Conservation (phyloP, 768 basidiomycete genomes). For the Mycena epipterygia region DNA sequence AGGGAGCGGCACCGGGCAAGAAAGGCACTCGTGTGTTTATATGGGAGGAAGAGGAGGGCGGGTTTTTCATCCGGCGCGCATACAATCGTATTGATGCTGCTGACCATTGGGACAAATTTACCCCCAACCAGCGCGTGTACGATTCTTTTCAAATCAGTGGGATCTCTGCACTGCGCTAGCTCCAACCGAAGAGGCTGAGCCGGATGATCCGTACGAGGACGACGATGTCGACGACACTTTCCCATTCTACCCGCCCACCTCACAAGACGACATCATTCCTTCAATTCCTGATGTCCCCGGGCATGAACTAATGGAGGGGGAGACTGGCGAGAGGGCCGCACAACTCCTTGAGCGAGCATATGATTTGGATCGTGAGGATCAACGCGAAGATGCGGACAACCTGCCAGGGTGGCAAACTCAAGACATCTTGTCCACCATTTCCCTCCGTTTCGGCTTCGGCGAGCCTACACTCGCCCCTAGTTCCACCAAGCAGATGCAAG, state of each 20-base stretch:
- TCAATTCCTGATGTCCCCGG: conserved; percentile 31
- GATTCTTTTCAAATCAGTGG: conserved; percentile 31
- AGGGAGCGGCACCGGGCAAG: conserved; percentile 27
- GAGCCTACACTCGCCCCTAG: background rate
- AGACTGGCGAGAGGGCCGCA: conserved; percentile 24
- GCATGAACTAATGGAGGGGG: conserved; percentile 11
- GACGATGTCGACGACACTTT: conserved; percentile 16
- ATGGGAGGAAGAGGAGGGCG: conserved; percentile 31
- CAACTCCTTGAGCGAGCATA: conserved; percentile 23
- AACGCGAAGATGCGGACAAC: conserved; percentile 8
- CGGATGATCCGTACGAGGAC: conserved; percentile 1
- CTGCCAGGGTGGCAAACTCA: conserved; percentile 14
- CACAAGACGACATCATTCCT: conserved; percentile 8
- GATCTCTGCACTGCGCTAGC: conserved; percentile 30
- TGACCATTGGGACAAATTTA: conserved; percentile 31
- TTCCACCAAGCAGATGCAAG: conserved; percentile 3
- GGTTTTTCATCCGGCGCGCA: conserved; percentile 27
- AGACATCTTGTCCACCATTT: conserved; percentile 2
- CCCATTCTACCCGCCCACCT: background rate
- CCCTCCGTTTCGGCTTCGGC: conserved; percentile 16
- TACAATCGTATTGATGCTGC: conserved; percentile 20
- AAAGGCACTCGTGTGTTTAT: conserved; percentile 28
- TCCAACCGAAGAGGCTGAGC: conserved; percentile 20
- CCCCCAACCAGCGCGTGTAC: conserved; percentile 27
- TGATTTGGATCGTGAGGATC: conserved; percentile 7